Evolutionary conservation across 805 yeast species (phyloP).

Genomic region (Wickerhamiella hasegawae): DNA sequence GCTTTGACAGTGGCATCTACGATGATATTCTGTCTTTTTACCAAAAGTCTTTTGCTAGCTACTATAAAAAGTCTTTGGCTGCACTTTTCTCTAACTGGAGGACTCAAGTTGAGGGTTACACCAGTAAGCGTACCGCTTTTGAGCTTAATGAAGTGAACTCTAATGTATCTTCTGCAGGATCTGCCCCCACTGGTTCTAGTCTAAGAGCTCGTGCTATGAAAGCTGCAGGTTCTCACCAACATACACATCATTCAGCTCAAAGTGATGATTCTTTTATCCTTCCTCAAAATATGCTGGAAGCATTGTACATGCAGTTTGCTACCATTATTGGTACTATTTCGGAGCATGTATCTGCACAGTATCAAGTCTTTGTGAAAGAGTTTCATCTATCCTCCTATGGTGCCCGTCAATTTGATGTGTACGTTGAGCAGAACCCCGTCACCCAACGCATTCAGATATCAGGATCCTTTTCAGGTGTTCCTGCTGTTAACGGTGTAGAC

Average conservation of each 20-base stretch:
- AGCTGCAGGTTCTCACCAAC: background rate
- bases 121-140: background rate
- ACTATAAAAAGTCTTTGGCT: slow-evolving; percentile 23
- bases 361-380: slow-evolving; percentile 31
- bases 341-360: slow-evolving; percentile 25
- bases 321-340: slow-evolving; percentile 5
- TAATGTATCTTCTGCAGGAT: background rate
- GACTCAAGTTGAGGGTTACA: slow-evolving; percentile 5
- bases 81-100: slow-evolving; percentile 20
- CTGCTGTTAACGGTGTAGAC: slow-evolving; percentile 25
- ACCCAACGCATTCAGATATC: slow-evolving; percentile 10
- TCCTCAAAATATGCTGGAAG: background rate
- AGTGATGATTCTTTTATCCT: background rate
- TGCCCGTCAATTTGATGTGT: slow-evolving; percentile 21
- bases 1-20: slow-evolving; percentile 34
- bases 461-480: slow-evolving; percentile 16
- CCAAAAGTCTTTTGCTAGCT: slow-evolving; percentile 21
- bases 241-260: background rate
- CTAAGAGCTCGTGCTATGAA: background rate
- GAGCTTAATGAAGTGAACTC: background rate
- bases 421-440: slow-evolving; percentile 20
- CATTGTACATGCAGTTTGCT: slow-evolving; percentile 1
- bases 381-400: slow-evolving; percentile 30
- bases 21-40: slow-evolving; percentile 28
- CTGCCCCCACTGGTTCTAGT: background rate